A percentile compares a stretch with the other conserved stretches of the same genome.
These are phyloP conservation scores for Colletotrichum limetticola DNA, from an alignment of 2,329 filamentous ascomycete genomes.

Conservation along the genomic window DNA sequence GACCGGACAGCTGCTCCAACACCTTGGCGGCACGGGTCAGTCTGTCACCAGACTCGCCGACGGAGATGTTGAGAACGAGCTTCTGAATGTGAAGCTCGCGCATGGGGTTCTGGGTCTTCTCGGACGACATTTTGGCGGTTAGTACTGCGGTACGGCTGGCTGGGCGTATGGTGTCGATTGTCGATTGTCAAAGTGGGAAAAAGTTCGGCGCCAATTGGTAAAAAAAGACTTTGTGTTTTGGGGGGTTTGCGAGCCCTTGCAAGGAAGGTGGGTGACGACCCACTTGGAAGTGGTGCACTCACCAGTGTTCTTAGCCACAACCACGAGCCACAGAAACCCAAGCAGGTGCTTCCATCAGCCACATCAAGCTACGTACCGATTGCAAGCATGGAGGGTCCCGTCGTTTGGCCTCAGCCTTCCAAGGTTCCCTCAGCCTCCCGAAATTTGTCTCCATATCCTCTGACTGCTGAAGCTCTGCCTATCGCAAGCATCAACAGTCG, in stretches of 20 bases:
- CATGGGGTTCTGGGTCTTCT: constrained; percentile 98
- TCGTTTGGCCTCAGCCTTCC: constrained; percentile 46
- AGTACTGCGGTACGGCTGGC: constrained; percentile 42
- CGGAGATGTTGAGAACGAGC: constrained; percentile 98
- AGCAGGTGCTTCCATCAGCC: neutral
- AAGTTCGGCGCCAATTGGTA: neutral
- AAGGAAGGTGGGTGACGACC: constrained; percentile 40
- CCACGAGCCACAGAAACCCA: rapidly evolving
- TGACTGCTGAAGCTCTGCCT: constrained; percentile 50
- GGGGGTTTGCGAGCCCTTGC: constrained; percentile 55
- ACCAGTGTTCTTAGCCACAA: neutral
- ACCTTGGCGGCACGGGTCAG: constrained; percentile 99
- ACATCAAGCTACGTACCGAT: neutral
- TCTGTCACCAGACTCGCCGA: constrained; percentile 99
- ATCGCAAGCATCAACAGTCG: constrained; percentile 51
- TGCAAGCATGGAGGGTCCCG: neutral
- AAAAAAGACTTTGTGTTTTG: constrained; percentile 37
- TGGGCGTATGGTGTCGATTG: constrained; percentile 38
- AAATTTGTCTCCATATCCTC: constrained; percentile 54
- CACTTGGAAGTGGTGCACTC: neutral
- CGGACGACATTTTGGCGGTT: constrained; percentile 67
- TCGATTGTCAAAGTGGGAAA: constrained; percentile 14
- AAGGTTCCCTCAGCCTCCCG: constrained; percentile 51
- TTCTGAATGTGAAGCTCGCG: constrained; percentile 99
- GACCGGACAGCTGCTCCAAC: constrained; percentile 98